Evolutionary conservation across 768 basidiomycete genomes (phyloP).

Genomic region (Amanita inopinata): DNA sequence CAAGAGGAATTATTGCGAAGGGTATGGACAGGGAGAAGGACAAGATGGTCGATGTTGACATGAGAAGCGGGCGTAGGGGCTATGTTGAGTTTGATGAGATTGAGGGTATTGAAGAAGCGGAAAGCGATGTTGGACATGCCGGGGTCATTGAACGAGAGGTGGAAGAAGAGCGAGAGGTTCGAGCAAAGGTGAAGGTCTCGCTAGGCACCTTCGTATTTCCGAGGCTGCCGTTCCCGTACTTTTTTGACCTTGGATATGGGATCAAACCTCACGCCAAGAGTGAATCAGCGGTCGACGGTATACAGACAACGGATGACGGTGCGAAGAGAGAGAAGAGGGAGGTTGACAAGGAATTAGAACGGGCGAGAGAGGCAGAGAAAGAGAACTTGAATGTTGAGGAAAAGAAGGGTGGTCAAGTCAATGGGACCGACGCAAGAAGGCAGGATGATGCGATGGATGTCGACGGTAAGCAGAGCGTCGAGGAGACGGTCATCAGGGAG

Average conservation of each 20-base stretch:
- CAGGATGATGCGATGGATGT: conserved; percentile 11
- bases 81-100: conserved; percentile 3
- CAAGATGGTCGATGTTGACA: background rate
- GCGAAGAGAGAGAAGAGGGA: conserved; percentile 13
- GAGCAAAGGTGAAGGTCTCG: conserved; percentile 24
- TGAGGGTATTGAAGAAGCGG: conserved; percentile 7
- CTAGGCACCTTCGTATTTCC: conserved; percentile 55
- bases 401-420: conserved; percentile 9
- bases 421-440: conserved; percentile 10
- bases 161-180: conserved; percentile 18
- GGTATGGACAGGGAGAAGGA: conserved; percentile 9
- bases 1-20: conserved; percentile 4
- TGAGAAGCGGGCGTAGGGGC: background rate
- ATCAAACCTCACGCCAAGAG: conserved; percentile 13
- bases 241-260: conserved; percentile 28
- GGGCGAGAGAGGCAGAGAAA: conserved; percentile 9
- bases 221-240: conserved; percentile 48
- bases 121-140: conserved; percentile 14
- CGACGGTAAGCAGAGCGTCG: conserved; percentile 10
- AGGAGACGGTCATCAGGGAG: conserved; percentile 10
- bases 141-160: conserved; percentile 10
- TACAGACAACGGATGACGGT: conserved; percentile 10
- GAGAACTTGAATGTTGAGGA: background rate
- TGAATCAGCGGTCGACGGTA: conserved; percentile 9
- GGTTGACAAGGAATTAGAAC: conserved; percentile 12